phyloP scores from a whole-genome alignment of 2,329 filamentous ascomycete genomes.

The Botrytis hyacinthi region DNA sequence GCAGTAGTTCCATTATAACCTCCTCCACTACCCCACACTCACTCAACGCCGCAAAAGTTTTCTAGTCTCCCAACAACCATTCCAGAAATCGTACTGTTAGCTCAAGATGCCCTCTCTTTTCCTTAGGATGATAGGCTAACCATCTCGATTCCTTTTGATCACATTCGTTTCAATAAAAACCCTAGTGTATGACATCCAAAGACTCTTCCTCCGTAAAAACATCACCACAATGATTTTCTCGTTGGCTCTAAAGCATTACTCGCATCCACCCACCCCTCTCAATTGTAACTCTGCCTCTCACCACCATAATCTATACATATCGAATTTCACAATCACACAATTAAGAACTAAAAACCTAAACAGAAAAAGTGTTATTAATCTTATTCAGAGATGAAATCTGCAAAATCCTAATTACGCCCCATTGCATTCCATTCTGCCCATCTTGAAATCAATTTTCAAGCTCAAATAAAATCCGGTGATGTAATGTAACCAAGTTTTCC shows the following conservation, averaged over 20 bases:
- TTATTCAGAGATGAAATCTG: background rate
- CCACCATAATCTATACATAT: background rate
- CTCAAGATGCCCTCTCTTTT: background rate
- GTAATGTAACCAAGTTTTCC: conserved; percentile 7
- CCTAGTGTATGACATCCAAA: background rate
- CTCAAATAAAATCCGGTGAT: background rate
- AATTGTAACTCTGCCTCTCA: background rate
- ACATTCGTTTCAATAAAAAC: background rate
- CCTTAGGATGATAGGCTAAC: background rate
- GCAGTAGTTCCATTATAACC: background rate
- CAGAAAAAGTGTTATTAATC: background rate
- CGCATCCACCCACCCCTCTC: background rate
- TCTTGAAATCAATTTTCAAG: background rate
- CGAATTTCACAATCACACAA: background rate
- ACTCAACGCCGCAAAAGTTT: background rate
- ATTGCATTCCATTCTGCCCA: background rate
- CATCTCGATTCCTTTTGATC: background rate
- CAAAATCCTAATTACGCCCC: background rate
- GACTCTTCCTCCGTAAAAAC: background rate
- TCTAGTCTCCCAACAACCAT: background rate
- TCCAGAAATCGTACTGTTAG: background rate
- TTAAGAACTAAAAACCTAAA: too few species aligned
- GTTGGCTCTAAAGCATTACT: background rate
- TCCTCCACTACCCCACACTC: background rate
- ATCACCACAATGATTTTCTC: background rate